A percentile compares a stretch with the other conserved stretches of the same genome.
These are phyloP conservation scores for Fusarium virguliforme DNA, from an alignment of 2,329 filamentous ascomycete species.

Conservation along the genomic window DNA sequence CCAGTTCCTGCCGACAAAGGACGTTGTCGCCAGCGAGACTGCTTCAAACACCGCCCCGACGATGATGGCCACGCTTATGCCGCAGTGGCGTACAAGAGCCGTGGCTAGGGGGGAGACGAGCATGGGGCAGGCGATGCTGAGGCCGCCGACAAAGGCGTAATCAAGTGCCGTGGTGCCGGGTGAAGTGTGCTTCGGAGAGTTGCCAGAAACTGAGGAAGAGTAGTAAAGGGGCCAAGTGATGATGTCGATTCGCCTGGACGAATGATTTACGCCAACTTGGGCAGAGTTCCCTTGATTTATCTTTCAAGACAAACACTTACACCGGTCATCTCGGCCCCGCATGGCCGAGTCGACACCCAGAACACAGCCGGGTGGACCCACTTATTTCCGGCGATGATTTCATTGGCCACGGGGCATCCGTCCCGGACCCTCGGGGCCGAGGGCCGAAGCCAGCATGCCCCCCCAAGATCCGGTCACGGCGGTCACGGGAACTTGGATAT, in stretches of 20 bases:
- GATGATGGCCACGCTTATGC: slow-evolving; percentile 56
- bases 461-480: neutral
- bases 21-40: slow-evolving; percentile 67
- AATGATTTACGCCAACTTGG: neutral
- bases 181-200: slow-evolving; percentile 57
- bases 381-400: slow-evolving; percentile 1
- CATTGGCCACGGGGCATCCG: slow-evolving; percentile 4
- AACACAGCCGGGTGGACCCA: neutral
- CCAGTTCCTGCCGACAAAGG: slow-evolving; percentile 69
- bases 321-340: slow-evolving; percentile 11
- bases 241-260: neutral
- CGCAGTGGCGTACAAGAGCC: slow-evolving; percentile 44
- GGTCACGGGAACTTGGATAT: neutral
- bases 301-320: neutral
- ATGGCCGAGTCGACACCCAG: slow-evolving; percentile 5
- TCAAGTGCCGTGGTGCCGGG: slow-evolving; percentile 67
- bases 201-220: neutral
- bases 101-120: slow-evolving; percentile 61
- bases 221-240: neutral
- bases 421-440: slow-evolving; percentile 13
- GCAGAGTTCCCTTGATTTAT: neutral
- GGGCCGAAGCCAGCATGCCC: slow-evolving; percentile 1
- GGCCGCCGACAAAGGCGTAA: slow-evolving; percentile 73
- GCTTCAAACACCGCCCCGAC: slow-evolving; percentile 69
- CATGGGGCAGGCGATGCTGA: slow-evolving; percentile 65